Conservation (phyloP, 108 stramenopile genomes). For the Nannochloropsis salina region DNA sequence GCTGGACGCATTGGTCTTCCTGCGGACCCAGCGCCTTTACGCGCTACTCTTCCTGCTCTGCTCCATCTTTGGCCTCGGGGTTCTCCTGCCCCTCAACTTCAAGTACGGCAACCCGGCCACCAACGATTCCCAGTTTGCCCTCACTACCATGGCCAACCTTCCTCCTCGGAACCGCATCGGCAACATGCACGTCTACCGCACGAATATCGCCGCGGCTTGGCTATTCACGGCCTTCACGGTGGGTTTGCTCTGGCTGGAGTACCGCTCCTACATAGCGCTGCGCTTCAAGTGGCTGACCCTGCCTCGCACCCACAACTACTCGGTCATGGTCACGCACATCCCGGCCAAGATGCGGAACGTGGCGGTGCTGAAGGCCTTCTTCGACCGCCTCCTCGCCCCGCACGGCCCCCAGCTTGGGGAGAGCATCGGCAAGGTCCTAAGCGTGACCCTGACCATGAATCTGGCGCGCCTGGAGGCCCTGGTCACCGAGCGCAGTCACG, state of each 20-base stretch:
- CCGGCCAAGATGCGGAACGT: constrained; percentile 24
- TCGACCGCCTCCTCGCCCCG: constrained; percentile 26
- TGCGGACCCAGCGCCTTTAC: neutral
- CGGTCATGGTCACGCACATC: constrained; percentile 26
- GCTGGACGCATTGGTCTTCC: neutral
- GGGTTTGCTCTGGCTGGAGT: constrained; percentile 12
- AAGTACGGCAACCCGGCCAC: constrained; percentile 12
- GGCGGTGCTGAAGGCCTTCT: constrained; percentile 20
- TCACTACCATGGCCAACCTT: constrained; percentile 14
- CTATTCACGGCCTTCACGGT: neutral
- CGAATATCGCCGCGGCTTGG: neutral
- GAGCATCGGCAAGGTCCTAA: neutral
- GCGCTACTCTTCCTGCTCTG: neutral
- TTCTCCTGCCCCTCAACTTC: neutral
- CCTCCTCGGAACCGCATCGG: constrained; percentile 8
- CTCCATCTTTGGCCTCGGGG: neutral
- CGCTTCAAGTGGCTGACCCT: constrained; percentile 9
- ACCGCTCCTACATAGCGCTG: neutral
- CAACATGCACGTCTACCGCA: constrained; percentile 8
- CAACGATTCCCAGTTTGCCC: neutral
- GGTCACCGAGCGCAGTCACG: constrained; percentile 15
- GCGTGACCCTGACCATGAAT: constrained; percentile 10
- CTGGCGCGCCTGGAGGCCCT: constrained; percentile 6
- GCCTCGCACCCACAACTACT: constrained; percentile 2
- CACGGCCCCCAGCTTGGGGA: neutral